These are phyloP conservation scores for Austroboletus novae-zelandiae DNA, from an alignment of 1,284 basidiomycete species.

Conservation along the genomic window DNA sequence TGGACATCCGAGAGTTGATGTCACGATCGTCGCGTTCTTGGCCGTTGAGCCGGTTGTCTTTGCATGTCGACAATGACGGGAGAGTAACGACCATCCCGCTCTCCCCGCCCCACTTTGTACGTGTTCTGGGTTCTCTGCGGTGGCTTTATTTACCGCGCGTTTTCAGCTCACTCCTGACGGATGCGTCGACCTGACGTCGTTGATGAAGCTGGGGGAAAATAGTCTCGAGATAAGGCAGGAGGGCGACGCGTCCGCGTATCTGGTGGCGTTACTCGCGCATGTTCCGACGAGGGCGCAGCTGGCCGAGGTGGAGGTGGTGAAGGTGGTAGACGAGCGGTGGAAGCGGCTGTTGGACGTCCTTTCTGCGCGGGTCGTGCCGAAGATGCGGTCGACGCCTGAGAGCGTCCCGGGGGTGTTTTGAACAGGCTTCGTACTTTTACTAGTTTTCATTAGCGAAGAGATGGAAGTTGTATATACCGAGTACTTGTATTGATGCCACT, in stretches of 20 bases:
- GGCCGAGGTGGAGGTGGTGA: slow-evolving; percentile 13
- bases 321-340: slow-evolving; percentile 19
- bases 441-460: too few relatives aligned
- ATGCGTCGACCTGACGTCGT: slow-evolving; percentile 28
- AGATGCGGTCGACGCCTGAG: neutral
- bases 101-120: slow-evolving; percentile 28
- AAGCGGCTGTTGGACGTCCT: slow-evolving; percentile 14
- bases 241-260: slow-evolving; percentile 29
- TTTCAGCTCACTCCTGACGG: slow-evolving; percentile 26
- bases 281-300: slow-evolving; percentile 27
- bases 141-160: neutral
- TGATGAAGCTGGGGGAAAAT: slow-evolving; percentile 24
- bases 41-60: slow-evolving; percentile 25
- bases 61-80: slow-evolving; percentile 10
- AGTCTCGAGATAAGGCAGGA: slow-evolving; percentile 21
- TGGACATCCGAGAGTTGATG: slow-evolving; percentile 9
- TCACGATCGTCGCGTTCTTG: slow-evolving; percentile 21
- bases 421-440: neutral
- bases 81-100: slow-evolving; percentile 17
- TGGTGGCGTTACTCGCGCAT: slow-evolving; percentile 31
- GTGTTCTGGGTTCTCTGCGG: neutral
- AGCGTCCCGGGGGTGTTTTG: slow-evolving; percentile 2
- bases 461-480: too few relatives aligned
- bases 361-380: slow-evolving; percentile 8
- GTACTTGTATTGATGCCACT: too few relatives aligned